These are phyloP conservation scores for Yamadazyma sp. DNA, from an alignment of 805 yeast species.

Conservation along the genomic window DNA sequence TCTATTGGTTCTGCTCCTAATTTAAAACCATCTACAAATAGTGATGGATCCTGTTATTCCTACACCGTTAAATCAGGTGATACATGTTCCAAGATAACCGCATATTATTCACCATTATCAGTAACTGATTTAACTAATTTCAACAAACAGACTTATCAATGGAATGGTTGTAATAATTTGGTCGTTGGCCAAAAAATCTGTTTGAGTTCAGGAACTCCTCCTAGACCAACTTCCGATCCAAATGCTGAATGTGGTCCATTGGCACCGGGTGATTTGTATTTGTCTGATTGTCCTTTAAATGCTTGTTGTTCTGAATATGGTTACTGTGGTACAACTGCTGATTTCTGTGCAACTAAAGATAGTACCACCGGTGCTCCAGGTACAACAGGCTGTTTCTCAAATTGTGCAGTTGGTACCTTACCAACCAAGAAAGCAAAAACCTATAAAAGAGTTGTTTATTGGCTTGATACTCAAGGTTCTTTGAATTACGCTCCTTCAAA, in stretches of 20 bases:
- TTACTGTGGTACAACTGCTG: constrained; percentile 16
- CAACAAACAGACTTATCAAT: constrained; percentile 14
- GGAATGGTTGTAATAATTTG: constrained; percentile 15
- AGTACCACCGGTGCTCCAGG: constrained; percentile 17
- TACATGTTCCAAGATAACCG: constrained; percentile 11
- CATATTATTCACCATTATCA: constrained; percentile 10
- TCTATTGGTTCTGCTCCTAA: constrained; percentile 9
- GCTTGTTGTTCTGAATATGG: constrained; percentile 17
- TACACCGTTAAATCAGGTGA: constrained; percentile 14
- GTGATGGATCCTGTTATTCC: constrained; percentile 17
- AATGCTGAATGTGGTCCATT: constrained; percentile 19
- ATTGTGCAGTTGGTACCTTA: constrained; percentile 18
- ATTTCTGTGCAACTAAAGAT: constrained; percentile 10
- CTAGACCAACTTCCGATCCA: constrained; percentile 13
- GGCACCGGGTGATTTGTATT: constrained; percentile 16
- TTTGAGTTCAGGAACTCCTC: constrained; percentile 16
- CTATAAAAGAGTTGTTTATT: constrained; percentile 16
- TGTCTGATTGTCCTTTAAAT: constrained; percentile 16
- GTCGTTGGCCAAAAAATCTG: constrained; percentile 12
- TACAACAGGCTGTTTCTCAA: constrained; percentile 15
- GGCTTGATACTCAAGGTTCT: constrained; percentile 13
- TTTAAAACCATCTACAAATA: constrained; percentile 10
- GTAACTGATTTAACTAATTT: constrained; percentile 7
- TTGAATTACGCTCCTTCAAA: constrained; percentile 12
- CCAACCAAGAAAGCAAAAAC: constrained; percentile 11